These are phyloP conservation scores for Straminergon stramineum DNA, from an alignment of 225 moss, liverwort and hornwort species.

Conservation along the genomic window DNA sequence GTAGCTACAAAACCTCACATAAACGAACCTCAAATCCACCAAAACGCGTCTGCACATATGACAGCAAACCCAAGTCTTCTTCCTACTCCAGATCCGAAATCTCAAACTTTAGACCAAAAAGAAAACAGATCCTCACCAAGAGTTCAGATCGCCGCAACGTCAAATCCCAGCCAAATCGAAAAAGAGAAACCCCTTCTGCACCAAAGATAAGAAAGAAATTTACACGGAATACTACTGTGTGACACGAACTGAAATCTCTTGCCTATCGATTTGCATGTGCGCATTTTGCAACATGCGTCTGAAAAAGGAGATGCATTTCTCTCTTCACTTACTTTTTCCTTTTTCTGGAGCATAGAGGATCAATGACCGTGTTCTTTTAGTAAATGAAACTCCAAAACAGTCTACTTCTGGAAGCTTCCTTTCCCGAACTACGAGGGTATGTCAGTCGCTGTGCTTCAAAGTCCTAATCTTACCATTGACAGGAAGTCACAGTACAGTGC, in stretches of 20 bases:
- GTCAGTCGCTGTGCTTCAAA: background rate
- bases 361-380: background rate
- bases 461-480: background rate
- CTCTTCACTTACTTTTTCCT: background rate
- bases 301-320: background rate
- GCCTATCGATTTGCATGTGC: background rate
- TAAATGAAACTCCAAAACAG: background rate
- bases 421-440: background rate
- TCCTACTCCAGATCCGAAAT: background rate
- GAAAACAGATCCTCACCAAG: background rate
- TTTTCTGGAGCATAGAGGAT: background rate
- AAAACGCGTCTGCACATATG: background rate
- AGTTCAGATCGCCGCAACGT: background rate
- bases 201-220: background rate
- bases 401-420: background rate
- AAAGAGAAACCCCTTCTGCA: background rate
- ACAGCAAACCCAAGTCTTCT: background rate
- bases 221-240: background rate
- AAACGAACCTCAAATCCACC: background rate
- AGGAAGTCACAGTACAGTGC: background rate
- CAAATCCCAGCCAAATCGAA: background rate
- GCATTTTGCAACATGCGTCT: background rate
- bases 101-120: background rate
- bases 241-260: background rate
- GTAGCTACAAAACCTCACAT: background rate